A percentile compares a stretch with the other conserved stretches of the same genome.
Evolutionary conservation across 78 protist species (phyloP).

Genomic region (Thecamonas trahens): DNA sequence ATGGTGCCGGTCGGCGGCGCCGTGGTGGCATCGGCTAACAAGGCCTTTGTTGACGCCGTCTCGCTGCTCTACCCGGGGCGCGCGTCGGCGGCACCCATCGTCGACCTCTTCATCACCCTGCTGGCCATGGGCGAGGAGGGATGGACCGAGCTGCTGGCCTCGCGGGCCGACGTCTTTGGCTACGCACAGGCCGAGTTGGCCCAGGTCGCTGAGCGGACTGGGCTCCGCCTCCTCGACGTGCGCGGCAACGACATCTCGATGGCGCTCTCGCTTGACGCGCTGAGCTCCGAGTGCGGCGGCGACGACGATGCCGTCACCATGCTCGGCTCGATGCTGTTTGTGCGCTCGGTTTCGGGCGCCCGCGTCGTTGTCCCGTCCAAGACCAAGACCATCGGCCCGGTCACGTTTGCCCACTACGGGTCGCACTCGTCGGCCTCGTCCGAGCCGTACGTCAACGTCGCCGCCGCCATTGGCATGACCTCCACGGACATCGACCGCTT

Average conservation of each 20-base stretch:
- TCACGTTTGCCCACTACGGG: slow-evolving; percentile 57
- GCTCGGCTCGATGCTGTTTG: slow-evolving; percentile 75
- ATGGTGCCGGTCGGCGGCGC: slow-evolving; percentile 99
- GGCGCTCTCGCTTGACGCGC: slow-evolving; percentile 19
- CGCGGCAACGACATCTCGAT: slow-evolving; percentile 60
- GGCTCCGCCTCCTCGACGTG: slow-evolving; percentile 61
- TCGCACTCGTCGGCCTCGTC: slow-evolving; percentile 61
- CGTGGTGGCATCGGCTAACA: slow-evolving; percentile 49
- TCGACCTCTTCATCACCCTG: slow-evolving; percentile 91
- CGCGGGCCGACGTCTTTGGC: slow-evolving; percentile 25
- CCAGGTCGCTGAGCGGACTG: slow-evolving; percentile 29
- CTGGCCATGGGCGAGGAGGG: slow-evolving; percentile 80
- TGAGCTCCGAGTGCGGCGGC: neutral
- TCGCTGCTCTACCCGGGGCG: slow-evolving; percentile 70
- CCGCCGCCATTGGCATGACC: slow-evolving; percentile 79
- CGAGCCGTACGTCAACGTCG: slow-evolving; percentile 61
- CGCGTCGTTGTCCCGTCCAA: slow-evolving; percentile 32
- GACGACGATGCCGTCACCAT: slow-evolving; percentile 1
- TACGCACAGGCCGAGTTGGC: slow-evolving; percentile 9
- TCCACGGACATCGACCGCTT: slow-evolving; percentile 48
- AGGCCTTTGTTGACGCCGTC: slow-evolving; percentile 32
- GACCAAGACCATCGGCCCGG: slow-evolving; percentile 17
- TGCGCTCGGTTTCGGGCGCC: slow-evolving; percentile 77
- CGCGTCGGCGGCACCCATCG: slow-evolving; percentile 67
- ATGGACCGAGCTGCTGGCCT: slow-evolving; percentile 17